Conservation (phyloP, 768 basidiomycete species). For the Suillus occidentalis region DNA sequence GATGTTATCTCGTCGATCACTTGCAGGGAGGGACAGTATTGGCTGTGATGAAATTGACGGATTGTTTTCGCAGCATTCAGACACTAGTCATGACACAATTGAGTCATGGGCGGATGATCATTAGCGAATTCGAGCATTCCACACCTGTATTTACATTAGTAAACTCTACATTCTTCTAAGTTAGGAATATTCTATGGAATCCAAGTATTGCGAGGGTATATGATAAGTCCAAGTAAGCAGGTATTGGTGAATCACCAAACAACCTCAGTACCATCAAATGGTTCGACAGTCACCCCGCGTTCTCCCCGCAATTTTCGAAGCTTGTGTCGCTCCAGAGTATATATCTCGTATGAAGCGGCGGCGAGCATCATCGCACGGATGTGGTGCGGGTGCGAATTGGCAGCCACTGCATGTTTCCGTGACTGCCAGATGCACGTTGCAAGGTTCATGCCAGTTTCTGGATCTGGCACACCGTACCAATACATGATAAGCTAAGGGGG, state of each 20-base stretch:
- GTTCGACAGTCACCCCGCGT: constrained; percentile 52
- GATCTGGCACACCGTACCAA: constrained; percentile 89
- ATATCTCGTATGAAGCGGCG: constrained; percentile 72
- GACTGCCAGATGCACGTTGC: constrained; percentile 97
- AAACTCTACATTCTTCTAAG: constrained; percentile 1
- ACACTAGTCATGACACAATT: constrained; percentile 33
- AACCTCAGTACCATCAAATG: constrained; percentile 63
- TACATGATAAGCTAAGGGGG: constrained; percentile 72
- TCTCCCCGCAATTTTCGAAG: constrained; percentile 68
- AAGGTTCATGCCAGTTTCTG: constrained; percentile 77
- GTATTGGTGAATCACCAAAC: constrained; percentile 53
- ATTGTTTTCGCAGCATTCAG: constrained; percentile 12
- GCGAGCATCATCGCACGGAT: constrained; percentile 82
- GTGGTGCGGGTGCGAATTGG: constrained; percentile 79
- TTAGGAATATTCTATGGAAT: neutral
- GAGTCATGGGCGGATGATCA: constrained; percentile 36
- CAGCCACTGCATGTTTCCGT: constrained; percentile 77
- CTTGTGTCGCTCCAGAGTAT: constrained; percentile 73
- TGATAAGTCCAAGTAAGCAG: constrained; percentile 11
- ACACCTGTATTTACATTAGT: constrained; percentile 17
- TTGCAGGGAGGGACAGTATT: constrained; percentile 11
- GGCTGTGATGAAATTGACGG: constrained; percentile 9
- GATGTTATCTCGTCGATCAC: constrained; percentile 22
- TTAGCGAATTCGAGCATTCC: constrained; percentile 2
- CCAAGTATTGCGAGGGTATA: constrained; percentile 2